Base-by-base conservation (phyloP, 2,329 filamentous ascomycete genomes). In the Thielaviopsis punctulata region DNA sequence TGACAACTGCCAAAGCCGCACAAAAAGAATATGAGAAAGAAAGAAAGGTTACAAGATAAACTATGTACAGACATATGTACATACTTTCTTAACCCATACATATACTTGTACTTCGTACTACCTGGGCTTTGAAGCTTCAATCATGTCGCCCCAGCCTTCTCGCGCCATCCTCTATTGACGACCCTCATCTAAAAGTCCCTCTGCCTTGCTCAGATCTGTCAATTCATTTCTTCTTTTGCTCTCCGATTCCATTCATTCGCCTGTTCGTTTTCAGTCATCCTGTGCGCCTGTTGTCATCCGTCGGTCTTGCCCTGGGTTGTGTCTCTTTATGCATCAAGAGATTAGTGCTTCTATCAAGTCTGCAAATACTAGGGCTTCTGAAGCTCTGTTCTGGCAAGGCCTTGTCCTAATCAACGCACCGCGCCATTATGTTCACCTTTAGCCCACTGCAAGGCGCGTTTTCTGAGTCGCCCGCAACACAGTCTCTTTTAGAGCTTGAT, bases 401-500 rank as follows among this genome's bases (percentile, higher is more conserved):
- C n/a, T n/a, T n/a, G 49, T 25, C 25, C 49, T 25, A 48, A 22
- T 21, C 48, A 23, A 24, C 22, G 45, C 19, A 22, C 41, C 44
- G 9, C 19, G 57, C 60, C 63, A 68, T 58, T 61, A 98, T 98
- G 92, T 96, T 98, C 73, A 94, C 84, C 58, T 95, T 96, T 68
- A 93, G 85, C 62, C 82, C 92, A 46, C 73, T 98, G 54, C 82
- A 95, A 60, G 92, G 92, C 64, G 90, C 92, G 56, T 86, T 93
- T 62, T 89, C 86, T 49, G 79, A 84, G 58, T 92, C 87, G 46
- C 74, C 81, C 54, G 89, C 90, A 44, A 93, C 88, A 57, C 88
- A 95, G 65, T 96, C 92, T n/a, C 78, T 98, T 33, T 73, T 98
- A 47, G 90, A 96, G 70, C 83, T 98, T 52, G 92, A 98, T 69